Base-by-base conservation (phyloP, 371 early-diverging fungal species). In the Haplosporangium sp. region DNA sequence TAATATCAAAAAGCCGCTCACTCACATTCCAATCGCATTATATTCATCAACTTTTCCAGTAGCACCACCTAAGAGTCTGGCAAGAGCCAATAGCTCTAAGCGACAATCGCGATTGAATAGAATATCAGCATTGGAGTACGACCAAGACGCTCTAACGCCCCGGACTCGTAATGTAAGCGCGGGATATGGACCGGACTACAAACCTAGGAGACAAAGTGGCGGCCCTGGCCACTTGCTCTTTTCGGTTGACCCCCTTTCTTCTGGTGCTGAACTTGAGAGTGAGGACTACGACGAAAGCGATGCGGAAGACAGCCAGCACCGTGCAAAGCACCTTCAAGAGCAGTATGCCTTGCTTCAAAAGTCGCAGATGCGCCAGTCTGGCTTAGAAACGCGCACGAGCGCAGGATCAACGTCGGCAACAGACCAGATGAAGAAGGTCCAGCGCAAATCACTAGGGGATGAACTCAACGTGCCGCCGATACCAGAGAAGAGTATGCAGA, bases 261-360 rank as follows among this genome's bases (percentile, higher is more conserved):
- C 68, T 2, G 43, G 59, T 37, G 38, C 54, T 0, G 75, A 62
- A 43, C 51, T 64, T 29, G 75, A 76, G 64, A 76, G 77, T 20
- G 77, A 76, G 20, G 77, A 63, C 18, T 70, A 62, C 21, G 77
- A 71, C n/a, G 77, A 76, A 37, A 76, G 77, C 43, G 77, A 76
- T 43, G 7, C 43, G 8, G 77, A 76, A 9, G 77, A 76, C 12
- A 21, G 54, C 8, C 46, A 53, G 14, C 38, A 55, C 2, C 59
- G 59, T 23, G 59, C 71, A 11, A 70, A 62, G 46, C 67, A 59
- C 38, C 61, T 76, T 16, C 77, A 76, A 57, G 71, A 70, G 29
- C 77, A 76, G 42, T 76, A 76, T 37, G n/a, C 59, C 1, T 59
- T 63, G 5, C 48, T 76, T 13, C 77, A 76, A 60, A 65, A 64